Base-by-base conservation (phyloP, 306 rosid genomes). In the Ochetophila trinervis region DNA sequence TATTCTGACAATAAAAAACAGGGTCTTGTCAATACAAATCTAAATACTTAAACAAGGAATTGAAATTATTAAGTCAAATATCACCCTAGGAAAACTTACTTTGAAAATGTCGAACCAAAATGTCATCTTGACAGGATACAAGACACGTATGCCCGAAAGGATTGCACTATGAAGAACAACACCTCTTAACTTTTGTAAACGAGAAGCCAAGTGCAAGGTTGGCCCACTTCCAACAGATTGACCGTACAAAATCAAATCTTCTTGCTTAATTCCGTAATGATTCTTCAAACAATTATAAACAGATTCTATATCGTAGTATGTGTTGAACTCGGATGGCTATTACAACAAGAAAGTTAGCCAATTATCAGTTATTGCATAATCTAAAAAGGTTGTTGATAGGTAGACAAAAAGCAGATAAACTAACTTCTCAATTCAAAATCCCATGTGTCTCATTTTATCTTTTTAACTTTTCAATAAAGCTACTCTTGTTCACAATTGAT, bases 151-250 rank as follows among this genome's bases (percentile, higher is more conserved):
- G 75, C 99, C 99, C 0, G 99, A 94, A 67, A 94, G 97, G 63
- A 94, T 94, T 63, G 96, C 97, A 61, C 99, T 94, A 53, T 94
- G 99, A 73, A 94, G 97, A 66, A 94, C 91, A 74, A 94, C 95
- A n/a, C 91, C 97, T 83, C 99, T 80, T 77, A 90, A 68, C 71
- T 62, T 90, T 57, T 76, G 85, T 55, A 94, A 73, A 56, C 80
- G 88, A 63, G 96, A 81, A 74, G 84, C 99, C 80, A 94, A 66
- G 75, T 94, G 99, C 53, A 90, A 74, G 0, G 99, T 94, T 0
- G 99, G 99, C 16, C 99, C 99, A 71, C 99, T 94, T 76, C 97
- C 99, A 68, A 94, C 99, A 11, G 99, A 94, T 79, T 94, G 97
- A 45, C 99, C 99, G 19, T 94, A 94, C 65, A 94, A 68, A 75